Evolutionary conservation across 352 stramenopile species (phyloP).

Genomic region (Globisporangium ultimum): DNA sequence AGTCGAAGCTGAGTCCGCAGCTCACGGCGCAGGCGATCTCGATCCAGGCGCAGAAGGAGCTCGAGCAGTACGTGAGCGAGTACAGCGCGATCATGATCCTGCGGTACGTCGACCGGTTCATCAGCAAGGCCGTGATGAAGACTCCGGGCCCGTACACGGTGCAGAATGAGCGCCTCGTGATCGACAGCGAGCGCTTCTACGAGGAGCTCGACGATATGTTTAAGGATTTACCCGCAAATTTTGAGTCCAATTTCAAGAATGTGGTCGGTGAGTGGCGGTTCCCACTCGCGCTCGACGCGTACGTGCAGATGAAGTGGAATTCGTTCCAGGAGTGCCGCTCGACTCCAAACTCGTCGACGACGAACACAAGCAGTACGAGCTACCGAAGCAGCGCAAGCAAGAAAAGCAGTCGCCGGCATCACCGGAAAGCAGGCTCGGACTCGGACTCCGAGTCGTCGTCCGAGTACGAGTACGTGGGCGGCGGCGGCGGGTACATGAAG

Average conservation of each 20-base stretch:
- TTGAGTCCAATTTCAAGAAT: constrained; percentile 47
- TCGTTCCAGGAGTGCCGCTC: constrained; percentile 47
- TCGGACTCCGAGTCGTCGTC: constrained; percentile 17
- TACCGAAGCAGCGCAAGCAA: constrained; percentile 4
- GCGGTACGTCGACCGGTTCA: constrained; percentile 76
- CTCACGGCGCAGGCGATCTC: constrained; percentile 63
- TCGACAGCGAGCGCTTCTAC: constrained; percentile 65
- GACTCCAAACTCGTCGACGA: constrained; percentile 2
- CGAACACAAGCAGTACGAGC: constrained; percentile 10
- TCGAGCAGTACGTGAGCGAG: constrained; percentile 63
- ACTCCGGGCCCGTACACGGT: constrained; percentile 69
- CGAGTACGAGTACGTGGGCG: constrained; percentile 48
- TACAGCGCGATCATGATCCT: constrained; percentile 83
- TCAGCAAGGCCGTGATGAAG: constrained; percentile 70
- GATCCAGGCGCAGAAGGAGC: constrained; percentile 64
- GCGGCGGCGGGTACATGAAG: constrained; percentile 49
- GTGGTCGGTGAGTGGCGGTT: constrained; percentile 55
- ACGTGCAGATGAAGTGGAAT: constrained; percentile 79
- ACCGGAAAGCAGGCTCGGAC: constrained; percentile 25
- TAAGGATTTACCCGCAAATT: constrained; percentile 50
- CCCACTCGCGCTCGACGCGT: constrained; percentile 56
- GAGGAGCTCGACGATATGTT: constrained; percentile 67
- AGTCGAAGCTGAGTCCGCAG: constrained; percentile 57
- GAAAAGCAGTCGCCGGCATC: background rate
- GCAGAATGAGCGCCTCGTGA: constrained; percentile 39